Evolutionary conservation across 768 basidiomycete genomes (phyloP).

Genomic region (Hypholoma sublateritium): DNA sequence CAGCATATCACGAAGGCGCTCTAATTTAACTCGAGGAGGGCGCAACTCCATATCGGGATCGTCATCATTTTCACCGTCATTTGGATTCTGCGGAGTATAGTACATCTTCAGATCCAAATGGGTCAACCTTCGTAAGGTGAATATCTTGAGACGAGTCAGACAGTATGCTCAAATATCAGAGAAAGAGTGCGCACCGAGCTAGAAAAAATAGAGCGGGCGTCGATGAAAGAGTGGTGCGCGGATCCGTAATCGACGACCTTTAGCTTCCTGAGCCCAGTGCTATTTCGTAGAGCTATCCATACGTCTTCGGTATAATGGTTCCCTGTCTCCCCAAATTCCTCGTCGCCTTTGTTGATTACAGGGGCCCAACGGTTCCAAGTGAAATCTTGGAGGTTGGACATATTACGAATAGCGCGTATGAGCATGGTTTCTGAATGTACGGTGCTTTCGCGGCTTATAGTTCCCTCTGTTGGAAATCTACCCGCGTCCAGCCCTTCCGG

Average conservation of each 20-base stretch:
- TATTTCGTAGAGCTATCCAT: constrained; percentile 18
- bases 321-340: background rate
- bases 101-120: constrained; percentile 15
- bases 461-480: background rate
- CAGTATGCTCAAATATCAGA: background rate
- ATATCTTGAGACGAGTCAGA: constrained; percentile 8
- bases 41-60: constrained; percentile 5
- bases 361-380: constrained; percentile 18
- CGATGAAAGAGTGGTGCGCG: background rate
- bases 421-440: constrained; percentile 12
- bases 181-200: constrained; percentile 13
- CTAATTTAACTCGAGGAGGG: constrained; percentile 11
- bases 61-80: constrained; percentile 10
- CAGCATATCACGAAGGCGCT: constrained; percentile 13
- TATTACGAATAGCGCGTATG: constrained; percentile 13
- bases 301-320: constrained; percentile 14
- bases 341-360: constrained; percentile 17
- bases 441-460: background rate
- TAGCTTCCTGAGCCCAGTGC: constrained; percentile 12
- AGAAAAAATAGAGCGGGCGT: constrained; percentile 14
- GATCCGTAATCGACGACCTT: constrained; percentile 16
- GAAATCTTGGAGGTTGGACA: constrained; percentile 17
- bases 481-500: background rate
- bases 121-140: constrained; percentile 15
- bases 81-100: constrained; percentile 6